These are phyloP conservation scores for Aegilops bicornis DNA, from an alignment of 176 grass and related monocot genomes.

Conservation along the genomic window DNA sequence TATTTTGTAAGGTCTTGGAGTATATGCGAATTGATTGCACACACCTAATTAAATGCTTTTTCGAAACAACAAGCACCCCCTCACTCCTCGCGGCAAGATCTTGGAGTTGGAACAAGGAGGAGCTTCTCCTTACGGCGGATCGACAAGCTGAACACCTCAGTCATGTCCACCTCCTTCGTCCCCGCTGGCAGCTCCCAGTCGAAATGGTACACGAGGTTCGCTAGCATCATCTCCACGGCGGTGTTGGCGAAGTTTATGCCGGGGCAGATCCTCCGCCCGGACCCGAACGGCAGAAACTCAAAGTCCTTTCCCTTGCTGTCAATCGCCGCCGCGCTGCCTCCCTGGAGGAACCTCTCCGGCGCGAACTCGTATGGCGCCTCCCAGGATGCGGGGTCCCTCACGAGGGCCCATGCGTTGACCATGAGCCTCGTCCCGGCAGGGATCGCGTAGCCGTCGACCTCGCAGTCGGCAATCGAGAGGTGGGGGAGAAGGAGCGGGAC, in stretches of 20 bases:
- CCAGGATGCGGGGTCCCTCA: not conserved
- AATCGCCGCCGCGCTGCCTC: not conserved
- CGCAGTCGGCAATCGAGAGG: not conserved
- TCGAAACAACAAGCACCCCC: too few relatives aligned
- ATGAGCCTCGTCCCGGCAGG: not conserved
- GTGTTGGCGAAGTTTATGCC: not conserved
- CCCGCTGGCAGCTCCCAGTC: not conserved
- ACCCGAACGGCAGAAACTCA: not conserved
- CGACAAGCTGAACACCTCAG: not conserved
- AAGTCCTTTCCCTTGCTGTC: not conserved
- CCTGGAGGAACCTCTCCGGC: not conserved
- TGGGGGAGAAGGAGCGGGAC: not conserved
- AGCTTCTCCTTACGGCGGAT: conserved; percentile 9
- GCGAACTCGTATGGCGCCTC: not conserved
- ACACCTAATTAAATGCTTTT: too few relatives aligned
- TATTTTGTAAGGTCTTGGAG: too few relatives aligned
- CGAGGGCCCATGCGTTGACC: not conserved
- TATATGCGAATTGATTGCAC: too few relatives aligned
- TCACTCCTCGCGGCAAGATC: not conserved
- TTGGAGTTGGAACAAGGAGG: not conserved
- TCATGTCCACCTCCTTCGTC: not conserved
- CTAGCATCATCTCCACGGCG: not conserved
- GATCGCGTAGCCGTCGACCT: not conserved
- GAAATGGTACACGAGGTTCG: not conserved
- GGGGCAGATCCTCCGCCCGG: not conserved